A percentile compares a stretch with the other conserved stretches of the same genome.
These are phyloP conservation scores for Aspergillus pseudoglaucus DNA, from an alignment of 2,329 filamentous ascomycete species.

Conservation along the genomic window DNA sequence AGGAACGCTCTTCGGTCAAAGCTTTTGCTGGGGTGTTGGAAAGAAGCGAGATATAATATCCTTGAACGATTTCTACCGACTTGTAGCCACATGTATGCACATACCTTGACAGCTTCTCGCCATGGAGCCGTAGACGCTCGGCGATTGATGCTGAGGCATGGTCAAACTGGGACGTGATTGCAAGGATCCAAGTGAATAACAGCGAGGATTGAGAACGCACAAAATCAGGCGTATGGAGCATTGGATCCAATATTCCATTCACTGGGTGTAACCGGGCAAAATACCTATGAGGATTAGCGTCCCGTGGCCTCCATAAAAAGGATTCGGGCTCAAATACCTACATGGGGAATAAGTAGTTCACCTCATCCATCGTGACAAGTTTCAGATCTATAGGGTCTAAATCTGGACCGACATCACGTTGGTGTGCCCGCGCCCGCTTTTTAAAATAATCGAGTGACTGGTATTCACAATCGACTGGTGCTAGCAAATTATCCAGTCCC, in stretches of 20 bases:
- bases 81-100: conserved; percentile 23
- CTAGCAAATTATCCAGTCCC: conserved; percentile 15
- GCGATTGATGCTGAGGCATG: conserved; percentile 14
- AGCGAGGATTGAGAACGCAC: conserved; percentile 21
- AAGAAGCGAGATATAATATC: conserved; percentile 25
- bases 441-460: no score
- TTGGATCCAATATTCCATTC: conserved; percentile 25
- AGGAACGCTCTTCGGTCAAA: conserved; percentile 20
- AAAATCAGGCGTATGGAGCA: conserved; percentile 21
- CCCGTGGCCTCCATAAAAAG: no score
- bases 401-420: conserved; percentile 20
- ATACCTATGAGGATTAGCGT: conserved; percentile 12
- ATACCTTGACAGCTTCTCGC: conserved; percentile 22
- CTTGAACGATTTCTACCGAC: conserved; percentile 26
- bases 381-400: conserved; percentile 24
- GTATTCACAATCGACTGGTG: background rate
- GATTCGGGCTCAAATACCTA: conserved; percentile 3
- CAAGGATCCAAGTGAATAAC: conserved; percentile 27
- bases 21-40: conserved; percentile 22
- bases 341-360: conserved; percentile 20
- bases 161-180: conserved; percentile 24
- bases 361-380: conserved; percentile 24
- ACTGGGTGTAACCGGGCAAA: conserved; percentile 22
- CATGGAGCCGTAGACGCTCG: conserved; percentile 20
- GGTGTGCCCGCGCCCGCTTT: no score